These are phyloP conservation scores for Gillenia trifoliata DNA, from an alignment of 306 rosid genomes.

Conservation along the genomic window DNA sequence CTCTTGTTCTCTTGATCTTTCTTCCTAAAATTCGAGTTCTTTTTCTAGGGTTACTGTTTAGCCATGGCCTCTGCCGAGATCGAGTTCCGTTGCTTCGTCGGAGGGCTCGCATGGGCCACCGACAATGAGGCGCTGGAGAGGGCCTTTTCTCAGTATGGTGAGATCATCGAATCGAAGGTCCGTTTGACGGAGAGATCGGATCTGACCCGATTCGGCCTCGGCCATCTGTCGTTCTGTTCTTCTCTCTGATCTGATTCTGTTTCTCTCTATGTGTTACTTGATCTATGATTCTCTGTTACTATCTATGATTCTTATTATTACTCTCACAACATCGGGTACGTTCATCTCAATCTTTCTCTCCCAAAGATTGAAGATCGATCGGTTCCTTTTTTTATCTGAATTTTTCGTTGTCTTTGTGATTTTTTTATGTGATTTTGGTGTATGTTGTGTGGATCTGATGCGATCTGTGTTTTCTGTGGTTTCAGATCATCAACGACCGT, in stretches of 20 bases:
- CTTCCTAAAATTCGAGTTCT: not conserved
- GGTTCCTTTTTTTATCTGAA: conserved; percentile 25
- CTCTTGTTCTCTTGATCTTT: not conserved
- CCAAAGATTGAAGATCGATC: conserved; percentile 86
- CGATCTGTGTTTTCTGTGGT: not conserved
- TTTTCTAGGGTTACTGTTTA: too few species aligned
- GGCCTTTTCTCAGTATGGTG: conserved; percentile 61
- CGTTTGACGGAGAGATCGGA: conserved; percentile 79
- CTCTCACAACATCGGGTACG: conserved; percentile 78
- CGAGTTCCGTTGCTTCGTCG: conserved; percentile 86
- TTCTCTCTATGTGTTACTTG: conserved; percentile 60
- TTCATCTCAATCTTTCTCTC: conserved; percentile 66
- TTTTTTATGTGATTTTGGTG: not conserved
- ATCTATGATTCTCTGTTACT: conserved; percentile 48
- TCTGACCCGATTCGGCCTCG: conserved; percentile 59
- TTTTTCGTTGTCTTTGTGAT: not conserved
- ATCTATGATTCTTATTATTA: conserved; percentile 46
- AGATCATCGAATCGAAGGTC: conserved; percentile 90
- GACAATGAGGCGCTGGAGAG: conserved; percentile 50
- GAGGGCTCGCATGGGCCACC: conserved; percentile 98
- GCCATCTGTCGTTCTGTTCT: conserved; percentile 31
- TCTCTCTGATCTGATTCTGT: conserved; percentile 46
- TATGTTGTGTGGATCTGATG: conserved; percentile 17
- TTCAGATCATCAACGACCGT: conserved; percentile 82
- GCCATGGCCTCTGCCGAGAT: conserved; percentile 64